Evolutionary conservation across 1,139 yeast species (phyloP), one percentile per base, ranked within the genome.

Genomic region (Starmera stellimalicola): DNA sequence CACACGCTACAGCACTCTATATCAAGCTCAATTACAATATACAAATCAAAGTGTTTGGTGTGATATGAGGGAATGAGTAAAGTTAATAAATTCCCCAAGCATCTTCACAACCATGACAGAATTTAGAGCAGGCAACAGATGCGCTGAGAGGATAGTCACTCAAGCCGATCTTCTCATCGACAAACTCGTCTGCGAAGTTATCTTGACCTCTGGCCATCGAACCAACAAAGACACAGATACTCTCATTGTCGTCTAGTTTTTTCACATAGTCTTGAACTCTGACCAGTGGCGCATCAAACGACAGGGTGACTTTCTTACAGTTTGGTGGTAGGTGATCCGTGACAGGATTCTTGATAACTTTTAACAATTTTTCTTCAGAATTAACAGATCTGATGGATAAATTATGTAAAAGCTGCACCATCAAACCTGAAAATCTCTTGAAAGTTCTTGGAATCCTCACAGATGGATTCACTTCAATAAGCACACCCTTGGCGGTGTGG

Each of bases 201-300:
- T 91, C 98, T 55, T 82, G 82, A 53, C 98, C 98, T 60, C 96
- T 77, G 18, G 98, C 98, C 96, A 91, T 91, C 33, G 98, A 95
- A 54, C 98, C 98, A 32, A 91, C 96, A 58, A 91, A 91, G 19
- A 91, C 96, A 68, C 98, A 91, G 48, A 91, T 79, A 55, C 95
- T 83, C 61, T 91, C 95, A 53, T 85, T 94, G 3, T 76, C 78
- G 46, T 77, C 95, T 47, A 91, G 65, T 36, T 80, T 80, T 27
- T 65, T 62, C 29, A 88, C 91, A 56, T 84, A 88, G 53, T 87
- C 95, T 58, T 87, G 94, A 10, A 87, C 95, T 49, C 87, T 71
- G 47, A 73, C 73, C 31, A 91, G 82, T 42, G 84, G 79, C 11
- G 97, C 94, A 54, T 91, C 98, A 48, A 83, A 85, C n/a, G 95